Evolutionary conservation across 2,329 filamentous ascomycete species (phyloP).

Genomic region (Piedraia hortae): DNA sequence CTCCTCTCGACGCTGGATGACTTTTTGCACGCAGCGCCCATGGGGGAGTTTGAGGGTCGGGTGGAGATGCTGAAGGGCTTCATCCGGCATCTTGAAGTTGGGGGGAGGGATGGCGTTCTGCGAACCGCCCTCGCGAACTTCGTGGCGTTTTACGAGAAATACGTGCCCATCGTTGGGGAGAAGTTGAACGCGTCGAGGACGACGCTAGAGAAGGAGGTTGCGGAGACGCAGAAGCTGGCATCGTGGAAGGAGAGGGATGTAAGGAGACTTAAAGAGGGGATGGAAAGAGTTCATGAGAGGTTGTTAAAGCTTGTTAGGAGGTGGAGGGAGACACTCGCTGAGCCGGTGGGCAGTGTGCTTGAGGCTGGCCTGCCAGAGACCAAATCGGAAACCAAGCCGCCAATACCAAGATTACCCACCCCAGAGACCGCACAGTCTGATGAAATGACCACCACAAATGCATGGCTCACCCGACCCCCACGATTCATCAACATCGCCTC

Average conservation of each 20-base stretch:
- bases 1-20: constrained; percentile 49
- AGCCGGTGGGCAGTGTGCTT: constrained; percentile 39
- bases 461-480: constrained; percentile 22
- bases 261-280: constrained; percentile 62
- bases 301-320: constrained; percentile 78
- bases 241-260: constrained; percentile 99
- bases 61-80: constrained; percentile 37
- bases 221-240: constrained; percentile 70
- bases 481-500: constrained; percentile 43
- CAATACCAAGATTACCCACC: not conserved
- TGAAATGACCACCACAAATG: constrained; percentile 3
- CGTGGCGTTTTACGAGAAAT: constrained; percentile 45
- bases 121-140: constrained; percentile 46
- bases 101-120: constrained; percentile 25
- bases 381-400: not conserved
- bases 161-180: constrained; percentile 36
- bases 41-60: constrained; percentile 52
- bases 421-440: not conserved
- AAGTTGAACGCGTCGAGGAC: constrained; percentile 38
- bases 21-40: constrained; percentile 52
- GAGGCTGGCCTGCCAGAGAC: constrained; percentile 5
- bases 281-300: constrained; percentile 69
- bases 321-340: constrained; percentile 52
- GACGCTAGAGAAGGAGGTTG: constrained; percentile 71
- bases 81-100: constrained; percentile 35